Conservation (phyloP, 306 rosid species). For the Geum urbanum region DNA sequence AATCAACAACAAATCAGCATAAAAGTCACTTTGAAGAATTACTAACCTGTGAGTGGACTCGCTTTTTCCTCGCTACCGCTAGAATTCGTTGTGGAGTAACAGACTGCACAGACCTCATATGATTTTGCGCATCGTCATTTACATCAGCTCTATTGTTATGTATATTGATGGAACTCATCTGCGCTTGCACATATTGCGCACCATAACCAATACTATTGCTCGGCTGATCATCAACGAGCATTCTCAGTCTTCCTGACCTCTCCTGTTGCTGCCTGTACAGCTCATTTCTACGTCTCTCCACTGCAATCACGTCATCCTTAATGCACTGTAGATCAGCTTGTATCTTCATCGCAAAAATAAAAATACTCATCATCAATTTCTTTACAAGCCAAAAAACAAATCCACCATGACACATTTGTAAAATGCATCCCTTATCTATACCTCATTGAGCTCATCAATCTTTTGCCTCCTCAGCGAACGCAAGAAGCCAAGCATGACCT, state of each 20-base stretch:
- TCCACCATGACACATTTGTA: too few relatives aligned
- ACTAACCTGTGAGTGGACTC: constrained; percentile 2
- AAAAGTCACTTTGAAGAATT: too few relatives aligned
- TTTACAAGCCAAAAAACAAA: not conserved
- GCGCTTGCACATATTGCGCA: constrained; percentile 45
- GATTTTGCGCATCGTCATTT: constrained; percentile 38
- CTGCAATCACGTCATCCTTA: constrained; percentile 69
- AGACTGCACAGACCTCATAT: constrained; percentile 49
- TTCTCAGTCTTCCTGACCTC: constrained; percentile 50
- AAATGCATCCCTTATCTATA: constrained; percentile 7
- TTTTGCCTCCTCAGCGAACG: constrained; percentile 64
- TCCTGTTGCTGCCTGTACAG: constrained; percentile 50
- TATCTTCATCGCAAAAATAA: constrained; percentile 35
- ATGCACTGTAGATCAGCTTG: constrained; percentile 80
- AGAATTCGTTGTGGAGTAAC: constrained; percentile 46
- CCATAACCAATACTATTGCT: constrained; percentile 46
- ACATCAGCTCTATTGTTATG: constrained; percentile 44
- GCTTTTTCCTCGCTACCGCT: constrained; percentile 58
- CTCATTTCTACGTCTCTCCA: constrained; percentile 74
- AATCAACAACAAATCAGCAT: too few relatives aligned
- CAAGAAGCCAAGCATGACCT: constrained; percentile 64
- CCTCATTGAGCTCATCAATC: constrained; percentile 69
- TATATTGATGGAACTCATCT: constrained; percentile 47
- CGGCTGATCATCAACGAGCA: constrained; percentile 53
- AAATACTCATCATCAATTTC: not conserved